Evolutionary conservation across 2,329 filamentous ascomycete species (phyloP).

Genomic region (Xylariales sp.): DNA sequence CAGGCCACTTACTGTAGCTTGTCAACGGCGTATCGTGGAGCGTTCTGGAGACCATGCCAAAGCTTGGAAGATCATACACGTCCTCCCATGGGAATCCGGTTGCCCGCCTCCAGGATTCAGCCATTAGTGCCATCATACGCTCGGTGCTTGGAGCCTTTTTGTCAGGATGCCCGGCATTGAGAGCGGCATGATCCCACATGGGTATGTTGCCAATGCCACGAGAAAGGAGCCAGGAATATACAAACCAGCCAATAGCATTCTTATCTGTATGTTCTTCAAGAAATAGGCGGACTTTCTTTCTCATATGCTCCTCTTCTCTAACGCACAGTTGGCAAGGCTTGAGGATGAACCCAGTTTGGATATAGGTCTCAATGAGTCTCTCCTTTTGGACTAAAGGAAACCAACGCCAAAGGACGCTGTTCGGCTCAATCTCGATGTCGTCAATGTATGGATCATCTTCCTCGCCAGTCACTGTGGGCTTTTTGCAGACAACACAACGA

Average conservation of each 20-base stretch:
- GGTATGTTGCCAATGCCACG: slow-evolving; percentile 9
- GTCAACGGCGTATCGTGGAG: slow-evolving; percentile 8
- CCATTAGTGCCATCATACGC: slow-evolving; percentile 12
- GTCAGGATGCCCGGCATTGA: slow-evolving; percentile 9
- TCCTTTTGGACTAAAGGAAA: not conserved
- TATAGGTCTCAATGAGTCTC: slow-evolving; percentile 3
- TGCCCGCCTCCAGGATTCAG: slow-evolving; percentile 11
- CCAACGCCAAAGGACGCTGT: slow-evolving; percentile 14
- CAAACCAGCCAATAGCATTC: slow-evolving; percentile 11
- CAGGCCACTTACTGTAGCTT: slow-evolving; percentile 10
- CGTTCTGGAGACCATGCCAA: slow-evolving; percentile 1
- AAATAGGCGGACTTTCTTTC: slow-evolving; percentile 9
- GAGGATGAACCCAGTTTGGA: slow-evolving; percentile 14
- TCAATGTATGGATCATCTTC: slow-evolving; percentile 7
- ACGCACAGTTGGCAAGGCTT: slow-evolving; percentile 15
- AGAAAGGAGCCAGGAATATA: slow-evolving; percentile 15
- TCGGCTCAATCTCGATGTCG: slow-evolving; percentile 14
- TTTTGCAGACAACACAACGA: slow-evolving; percentile 13
- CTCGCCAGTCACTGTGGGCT: slow-evolving; percentile 6
- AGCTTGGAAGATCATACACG: slow-evolving; percentile 4
- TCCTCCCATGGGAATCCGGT: slow-evolving; percentile 13
- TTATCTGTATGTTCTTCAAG: slow-evolving; percentile 1
- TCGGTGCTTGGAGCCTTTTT: not conserved
- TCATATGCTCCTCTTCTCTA: slow-evolving; percentile 12
- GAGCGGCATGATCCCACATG: slow-evolving; percentile 12